Conservation (phyloP, 768 basidiomycete species). For the Collybiopsis confluens region DNA sequence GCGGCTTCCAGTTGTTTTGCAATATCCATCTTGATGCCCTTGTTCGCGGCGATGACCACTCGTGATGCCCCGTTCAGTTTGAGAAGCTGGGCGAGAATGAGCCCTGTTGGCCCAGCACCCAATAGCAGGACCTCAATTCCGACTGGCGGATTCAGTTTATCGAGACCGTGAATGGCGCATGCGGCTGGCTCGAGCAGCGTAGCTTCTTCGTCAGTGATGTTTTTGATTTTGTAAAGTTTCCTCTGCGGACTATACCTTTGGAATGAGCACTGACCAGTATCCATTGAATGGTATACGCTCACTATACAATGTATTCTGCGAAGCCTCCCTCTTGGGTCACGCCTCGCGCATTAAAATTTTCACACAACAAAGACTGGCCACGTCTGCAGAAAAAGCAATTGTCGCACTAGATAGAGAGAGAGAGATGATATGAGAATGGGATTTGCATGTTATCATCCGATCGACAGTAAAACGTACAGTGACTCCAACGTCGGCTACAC, state of each 20-base stretch:
- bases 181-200: constrained; percentile 88
- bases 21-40: constrained; percentile 74
- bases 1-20: constrained; percentile 65
- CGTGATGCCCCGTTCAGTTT: constrained; percentile 70
- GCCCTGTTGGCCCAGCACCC: constrained; percentile 84
- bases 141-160: constrained; percentile 79
- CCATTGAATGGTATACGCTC: constrained; percentile 21
- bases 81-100: constrained; percentile 72
- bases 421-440: background rate
- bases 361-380: constrained; percentile 79
- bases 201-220: constrained; percentile 82
- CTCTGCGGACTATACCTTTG: constrained; percentile 61
- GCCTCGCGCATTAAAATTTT: constrained; percentile 78
- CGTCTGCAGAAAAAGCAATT: constrained; percentile 85
- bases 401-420: constrained; percentile 52
- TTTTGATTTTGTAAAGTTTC: constrained; percentile 85
- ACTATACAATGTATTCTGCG: constrained; percentile 87
- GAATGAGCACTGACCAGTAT: background rate
- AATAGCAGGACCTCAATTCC: constrained; percentile 82
- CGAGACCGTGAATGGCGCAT: constrained; percentile 89
- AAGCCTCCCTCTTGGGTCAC: constrained; percentile 84
- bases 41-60: constrained; percentile 71
- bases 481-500: constrained; percentile 76
- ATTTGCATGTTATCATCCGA: background rate
- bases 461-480: constrained; percentile 41